A percentile compares a stretch with the other conserved stretches of the same genome.
Evolutionary conservation across 1,284 basidiomycete species (phyloP).

Genomic region (Trametes sp.): DNA sequence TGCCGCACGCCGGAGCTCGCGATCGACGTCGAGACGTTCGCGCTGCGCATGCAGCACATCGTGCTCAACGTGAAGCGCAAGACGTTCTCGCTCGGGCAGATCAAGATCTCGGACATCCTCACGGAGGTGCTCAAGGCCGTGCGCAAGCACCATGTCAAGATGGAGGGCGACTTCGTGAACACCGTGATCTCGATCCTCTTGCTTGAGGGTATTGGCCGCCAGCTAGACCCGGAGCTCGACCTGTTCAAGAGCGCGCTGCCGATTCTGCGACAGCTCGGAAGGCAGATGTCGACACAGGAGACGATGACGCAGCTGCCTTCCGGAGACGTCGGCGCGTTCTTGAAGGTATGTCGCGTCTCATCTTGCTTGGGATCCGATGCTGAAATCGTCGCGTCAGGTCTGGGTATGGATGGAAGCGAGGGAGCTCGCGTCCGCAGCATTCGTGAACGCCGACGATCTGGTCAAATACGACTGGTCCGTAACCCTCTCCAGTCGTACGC

Average conservation of each 20-base stretch:
- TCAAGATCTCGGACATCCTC: conserved; percentile 95
- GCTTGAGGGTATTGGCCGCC: conserved; percentile 95
- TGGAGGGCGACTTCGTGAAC: conserved; percentile 99
- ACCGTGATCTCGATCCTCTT: conserved; percentile 95
- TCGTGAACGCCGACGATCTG: conserved; percentile 80
- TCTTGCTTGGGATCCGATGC: background rate
- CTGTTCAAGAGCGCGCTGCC: conserved; percentile 93
- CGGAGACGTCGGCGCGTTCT: conserved; percentile 80
- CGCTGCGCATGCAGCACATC: conserved; percentile 96
- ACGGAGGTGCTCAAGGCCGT: conserved; percentile 91
- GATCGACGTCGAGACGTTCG: conserved; percentile 93
- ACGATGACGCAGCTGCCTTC: conserved; percentile 68
- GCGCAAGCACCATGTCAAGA: conserved; percentile 94
- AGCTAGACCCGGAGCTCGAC: conserved; percentile 92
- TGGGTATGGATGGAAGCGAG: conserved; percentile 94
- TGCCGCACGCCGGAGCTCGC: conserved; percentile 93
- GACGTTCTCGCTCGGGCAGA: conserved; percentile 94
- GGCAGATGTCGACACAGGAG: conserved; percentile 86
- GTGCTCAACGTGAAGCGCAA: conserved; percentile 94
- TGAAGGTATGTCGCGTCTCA: conserved; percentile 65
- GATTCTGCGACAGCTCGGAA: conserved; percentile 87
- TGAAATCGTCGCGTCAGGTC: conserved; percentile 55
- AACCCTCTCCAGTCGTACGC: background rate
- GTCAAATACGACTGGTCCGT: conserved; percentile 80
- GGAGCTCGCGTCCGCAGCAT: conserved; percentile 80